These are phyloP conservation scores for Sugiyamaella sp. DNA, from an alignment of 1,139 yeast species.

Conservation along the genomic window DNA sequence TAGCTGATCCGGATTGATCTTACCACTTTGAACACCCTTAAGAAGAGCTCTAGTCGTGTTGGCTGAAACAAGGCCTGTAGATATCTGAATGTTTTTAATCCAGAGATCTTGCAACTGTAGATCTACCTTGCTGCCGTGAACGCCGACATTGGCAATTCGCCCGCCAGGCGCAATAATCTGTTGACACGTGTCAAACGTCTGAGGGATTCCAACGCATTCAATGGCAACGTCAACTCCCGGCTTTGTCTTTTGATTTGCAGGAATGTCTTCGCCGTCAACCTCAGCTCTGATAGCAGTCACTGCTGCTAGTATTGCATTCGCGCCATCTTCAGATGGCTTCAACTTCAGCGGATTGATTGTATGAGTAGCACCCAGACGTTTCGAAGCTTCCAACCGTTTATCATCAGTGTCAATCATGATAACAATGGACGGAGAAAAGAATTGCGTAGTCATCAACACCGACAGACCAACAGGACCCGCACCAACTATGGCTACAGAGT, in stretches of 20 bases:
- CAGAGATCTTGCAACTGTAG: slow-evolving; percentile 50
- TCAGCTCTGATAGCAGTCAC: slow-evolving; percentile 37
- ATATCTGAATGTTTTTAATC: slow-evolving; percentile 49
- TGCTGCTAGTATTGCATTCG: slow-evolving; percentile 37
- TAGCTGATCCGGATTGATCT: slow-evolving; percentile 49
- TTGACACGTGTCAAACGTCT: slow-evolving; percentile 50
- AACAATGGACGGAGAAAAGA: slow-evolving; percentile 44
- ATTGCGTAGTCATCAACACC: slow-evolving; percentile 47
- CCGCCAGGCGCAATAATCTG: slow-evolving; percentile 52
- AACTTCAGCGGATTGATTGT: slow-evolving; percentile 45
- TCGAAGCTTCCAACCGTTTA: slow-evolving; percentile 47
- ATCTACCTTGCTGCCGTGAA: slow-evolving; percentile 50
- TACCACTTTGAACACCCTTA: slow-evolving; percentile 40
- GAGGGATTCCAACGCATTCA: slow-evolving; percentile 54
- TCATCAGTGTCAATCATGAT: slow-evolving; percentile 51
- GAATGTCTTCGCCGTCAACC: slow-evolving; percentile 24
- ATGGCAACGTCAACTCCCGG: slow-evolving; percentile 55
- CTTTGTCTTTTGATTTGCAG: slow-evolving; percentile 32
- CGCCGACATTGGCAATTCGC: slow-evolving; percentile 52
- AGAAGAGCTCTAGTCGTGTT: slow-evolving; percentile 46
- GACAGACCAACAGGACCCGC: slow-evolving; percentile 54
- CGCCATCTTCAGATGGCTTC: slow-evolving; percentile 8
- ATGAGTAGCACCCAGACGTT: slow-evolving; percentile 48
- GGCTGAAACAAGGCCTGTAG: slow-evolving; percentile 52
- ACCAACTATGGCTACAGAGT: slow-evolving; percentile 52